Evolutionary conservation across 495 filamentous ascomycete species (phyloP), one percentile per base, ranked within the genome.

Genomic region (Jackrogersella minutella): DNA sequence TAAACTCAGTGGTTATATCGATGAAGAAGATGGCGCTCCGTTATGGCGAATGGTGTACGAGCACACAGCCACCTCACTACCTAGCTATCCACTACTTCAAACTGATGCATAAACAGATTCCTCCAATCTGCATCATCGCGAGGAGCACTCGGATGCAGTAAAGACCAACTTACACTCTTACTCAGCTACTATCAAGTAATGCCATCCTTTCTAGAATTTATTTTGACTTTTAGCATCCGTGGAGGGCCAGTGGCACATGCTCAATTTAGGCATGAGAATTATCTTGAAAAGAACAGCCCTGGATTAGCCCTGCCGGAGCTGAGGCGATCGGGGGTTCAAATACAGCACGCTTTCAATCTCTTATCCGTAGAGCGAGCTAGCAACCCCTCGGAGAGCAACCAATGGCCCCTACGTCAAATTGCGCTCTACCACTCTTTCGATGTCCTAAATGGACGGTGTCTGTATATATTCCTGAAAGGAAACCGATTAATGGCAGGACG

Each of bases 341-440:
- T 81, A 19, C 74, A 74, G 19, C 58, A 82, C 14, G 78, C 77
- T 34, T 83, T 80, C 58, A 82, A 76, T 51, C 60, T 83, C 19
- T 75, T 78, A 57, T 78, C 79, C 1, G 79, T 82, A 0, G 80
- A 83, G 57, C 57, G 30, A 40, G 73, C 72, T 3, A 44, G 59
- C 16, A 30, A 58, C 6, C 47, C 72, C 37, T 56, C 71, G 0
- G 72, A 75, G 57, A 63, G 41, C 26, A 50, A 51, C 17, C 78
- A 75, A 36, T 82, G 81, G 81, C 77, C 78, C 6, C 69, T 81
- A 10, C 76, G 79, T 0, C 81, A 83, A 50, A 63, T 69, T 5
- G 70, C 77, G 0, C 37, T 79, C 8, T 77, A 80, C 58, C 79
- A 83, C 54, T 79, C 77, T 10, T 78, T 84, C 30, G 81, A 84